Evolutionary conservation across 805 yeast genomes (phyloP).

Genomic region (Metschnikowia lachancei): DNA sequence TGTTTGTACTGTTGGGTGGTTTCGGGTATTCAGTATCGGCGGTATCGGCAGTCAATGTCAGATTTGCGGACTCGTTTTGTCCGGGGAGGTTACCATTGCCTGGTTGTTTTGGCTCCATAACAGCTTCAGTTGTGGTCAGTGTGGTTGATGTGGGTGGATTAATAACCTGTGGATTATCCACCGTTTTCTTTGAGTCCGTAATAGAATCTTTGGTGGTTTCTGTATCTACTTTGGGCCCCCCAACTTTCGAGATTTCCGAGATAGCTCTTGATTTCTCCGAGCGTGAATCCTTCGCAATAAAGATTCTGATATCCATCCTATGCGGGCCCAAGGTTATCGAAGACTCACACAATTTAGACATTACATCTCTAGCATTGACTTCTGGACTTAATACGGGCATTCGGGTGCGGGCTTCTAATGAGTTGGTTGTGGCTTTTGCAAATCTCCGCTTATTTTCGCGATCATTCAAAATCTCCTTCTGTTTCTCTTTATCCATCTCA

Average conservation of each 20-base stretch:
- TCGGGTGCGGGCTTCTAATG: constrained; percentile 23
- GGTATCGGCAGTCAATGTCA: too few relatives aligned
- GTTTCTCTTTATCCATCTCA: constrained; percentile 32
- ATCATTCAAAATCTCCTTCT: constrained; percentile 18
- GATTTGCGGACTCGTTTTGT: too few relatives aligned
- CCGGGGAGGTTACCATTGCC: too few relatives aligned
- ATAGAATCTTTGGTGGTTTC: not conserved
- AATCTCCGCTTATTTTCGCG: constrained; percentile 18
- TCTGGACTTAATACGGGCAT: constrained; percentile 38
- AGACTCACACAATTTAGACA: constrained; percentile 86
- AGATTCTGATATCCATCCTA: constrained; percentile 68
- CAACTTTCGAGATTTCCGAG: constrained; percentile 19
- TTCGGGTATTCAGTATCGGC: too few relatives aligned
- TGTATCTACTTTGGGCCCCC: not conserved
- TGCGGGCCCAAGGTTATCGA: constrained; percentile 79
- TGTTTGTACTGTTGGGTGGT: too few relatives aligned
- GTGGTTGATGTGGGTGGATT: not conserved
- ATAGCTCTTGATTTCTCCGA: constrained; percentile 47
- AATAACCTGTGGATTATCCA: too few relatives aligned
- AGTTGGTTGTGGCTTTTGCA: constrained; percentile 21
- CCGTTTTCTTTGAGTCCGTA: too few relatives aligned
- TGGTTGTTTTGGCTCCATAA: too few relatives aligned
- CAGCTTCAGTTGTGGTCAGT: too few relatives aligned
- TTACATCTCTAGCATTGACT: constrained; percentile 69
- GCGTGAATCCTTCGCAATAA: constrained; percentile 80